These are phyloP conservation scores for Coniochaeta hoffmannii DNA, from an alignment of 2,329 filamentous ascomycete species.

Conservation along the genomic window DNA sequence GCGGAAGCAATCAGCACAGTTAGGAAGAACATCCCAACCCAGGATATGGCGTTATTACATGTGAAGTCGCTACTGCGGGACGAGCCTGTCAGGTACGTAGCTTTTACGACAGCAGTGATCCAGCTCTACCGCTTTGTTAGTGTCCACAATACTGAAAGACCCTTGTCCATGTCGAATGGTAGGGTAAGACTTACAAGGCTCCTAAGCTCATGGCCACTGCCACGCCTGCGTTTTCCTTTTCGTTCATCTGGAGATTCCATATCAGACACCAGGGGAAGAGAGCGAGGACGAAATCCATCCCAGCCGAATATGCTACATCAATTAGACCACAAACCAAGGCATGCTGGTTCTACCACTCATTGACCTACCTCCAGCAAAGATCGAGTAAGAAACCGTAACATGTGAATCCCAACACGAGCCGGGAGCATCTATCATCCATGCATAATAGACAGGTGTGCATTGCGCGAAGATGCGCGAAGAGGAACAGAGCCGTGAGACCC, in stretches of 20 bases:
- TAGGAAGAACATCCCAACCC: neutral
- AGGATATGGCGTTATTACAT: neutral
- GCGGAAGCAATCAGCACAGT: neutral
- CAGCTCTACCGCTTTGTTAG: neutral
- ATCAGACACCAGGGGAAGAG: neutral
- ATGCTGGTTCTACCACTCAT: neutral
- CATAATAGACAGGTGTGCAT: neutral
- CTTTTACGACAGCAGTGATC: neutral
- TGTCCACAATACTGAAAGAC: no score
- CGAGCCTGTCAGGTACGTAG: neutral
- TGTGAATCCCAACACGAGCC: neutral
- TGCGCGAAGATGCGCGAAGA: conserved; percentile 4
- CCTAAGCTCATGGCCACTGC: conserved; percentile 1
- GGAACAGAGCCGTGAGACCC: neutral
- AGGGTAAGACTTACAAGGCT: neutral
- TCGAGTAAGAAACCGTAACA: neutral
- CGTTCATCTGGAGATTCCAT: conserved; percentile 4
- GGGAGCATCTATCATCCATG: neutral
- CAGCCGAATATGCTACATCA: conserved; percentile 17
- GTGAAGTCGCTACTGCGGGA: conserved; percentile 2
- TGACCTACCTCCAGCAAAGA: conserved; percentile 3
- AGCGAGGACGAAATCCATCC: conserved; percentile 1
- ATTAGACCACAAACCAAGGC: neutral
- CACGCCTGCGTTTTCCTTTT: conserved; percentile 29
- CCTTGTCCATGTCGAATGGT: no score